Base-by-base conservation (phyloP, 768 basidiomycete species). In the Podaxis pistillaris region DNA sequence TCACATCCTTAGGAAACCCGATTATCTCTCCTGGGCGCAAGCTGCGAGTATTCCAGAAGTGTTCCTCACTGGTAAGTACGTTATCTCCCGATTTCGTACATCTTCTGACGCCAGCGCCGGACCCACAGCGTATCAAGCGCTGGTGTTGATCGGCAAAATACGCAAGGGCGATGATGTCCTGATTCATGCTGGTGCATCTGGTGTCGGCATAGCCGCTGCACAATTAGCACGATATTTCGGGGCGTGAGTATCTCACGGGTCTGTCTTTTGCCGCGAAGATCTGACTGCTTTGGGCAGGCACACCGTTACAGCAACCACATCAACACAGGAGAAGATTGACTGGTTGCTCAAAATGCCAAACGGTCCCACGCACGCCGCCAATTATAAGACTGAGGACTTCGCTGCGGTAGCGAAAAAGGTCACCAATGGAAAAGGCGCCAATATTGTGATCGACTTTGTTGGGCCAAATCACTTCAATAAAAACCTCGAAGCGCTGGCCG, bases 141-240 rank as follows among this genome's bases (percentile, higher is more conserved):
- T 83, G 17, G 79, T 92, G 52, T 71, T 89, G 38, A 84, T 88
- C 64, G 90, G 88, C 0, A 81, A 89, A 66, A 68, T 96, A 49
- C 84, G 88, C 70, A 70, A 80, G 65, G 85, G 86, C 38, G 88
- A 93, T 52, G 76, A 90, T 68, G 91, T 94, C 9, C 82, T 98
- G 15, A 81, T 98, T 12, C 96, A 98, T 70, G 94, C 94, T 19
- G 96, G 89, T 6, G 94, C 94, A 2, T 93, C 91, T 12, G 94
- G 95, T 30, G 94, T 97, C 3, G 94, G 94, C 1, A 72, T 96
- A 15, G 89, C 94, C 2, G 92, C 93, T 13, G 92, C 90, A 54
- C 96, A 98, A 74, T 76, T 97, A 19, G 93, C 94, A 19, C 86
- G 91, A 26, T 70, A 82, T 50, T 84, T 81, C 64, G 86, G 85